A percentile compares a stretch with the other conserved stretches of the same genome.
Evolutionary conservation across 1,284 basidiomycete genomes (phyloP).

Genomic region (Volvariella surrecta): DNA sequence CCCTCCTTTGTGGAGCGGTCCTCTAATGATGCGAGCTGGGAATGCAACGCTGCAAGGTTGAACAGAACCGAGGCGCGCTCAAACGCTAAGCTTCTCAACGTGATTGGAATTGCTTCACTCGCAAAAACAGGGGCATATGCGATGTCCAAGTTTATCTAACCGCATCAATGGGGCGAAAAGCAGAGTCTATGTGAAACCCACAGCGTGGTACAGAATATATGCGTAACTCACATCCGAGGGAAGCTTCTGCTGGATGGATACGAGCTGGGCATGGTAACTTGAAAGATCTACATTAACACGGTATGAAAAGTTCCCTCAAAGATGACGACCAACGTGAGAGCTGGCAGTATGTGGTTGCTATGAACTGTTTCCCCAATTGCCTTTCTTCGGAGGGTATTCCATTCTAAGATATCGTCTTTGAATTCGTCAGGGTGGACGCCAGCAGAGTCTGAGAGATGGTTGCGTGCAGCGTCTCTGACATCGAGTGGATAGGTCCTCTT

Average conservation of each 20-base stretch:
- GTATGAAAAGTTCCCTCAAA: slow-evolving; percentile 4
- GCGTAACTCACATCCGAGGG: slow-evolving; percentile 29
- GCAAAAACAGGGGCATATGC: slow-evolving; percentile 69
- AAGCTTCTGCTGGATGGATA: slow-evolving; percentile 54
- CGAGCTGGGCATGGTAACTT: slow-evolving; percentile 87
- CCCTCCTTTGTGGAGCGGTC: slow-evolving; percentile 70
- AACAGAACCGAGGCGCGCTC: slow-evolving; percentile 75
- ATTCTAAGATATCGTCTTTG: slow-evolving; percentile 66
- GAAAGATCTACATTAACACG: slow-evolving; percentile 14
- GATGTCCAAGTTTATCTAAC: slow-evolving; percentile 71
- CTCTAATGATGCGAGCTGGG: slow-evolving; percentile 57
- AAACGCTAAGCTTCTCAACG: slow-evolving; percentile 67
- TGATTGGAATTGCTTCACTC: slow-evolving; percentile 47
- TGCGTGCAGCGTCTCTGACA: slow-evolving; percentile 50
- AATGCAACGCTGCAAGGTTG: slow-evolving; percentile 80
- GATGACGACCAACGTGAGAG: slow-evolving; percentile 35
- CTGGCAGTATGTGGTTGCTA: slow-evolving; percentile 38
- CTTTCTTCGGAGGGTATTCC: slow-evolving; percentile 63
- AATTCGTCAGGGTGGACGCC: slow-evolving; percentile 89
- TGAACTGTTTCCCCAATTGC: slow-evolving; percentile 53
- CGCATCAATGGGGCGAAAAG: slow-evolving; percentile 2
- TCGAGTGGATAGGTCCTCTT: slow-evolving; percentile 63
- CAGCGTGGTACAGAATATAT: neutral
- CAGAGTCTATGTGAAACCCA: neutral
- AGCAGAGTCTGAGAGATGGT: slow-evolving; percentile 65